phyloP scores from a whole-genome alignment of 495 filamentous ascomycete species.

The Chaetomium fimeti region DNA sequence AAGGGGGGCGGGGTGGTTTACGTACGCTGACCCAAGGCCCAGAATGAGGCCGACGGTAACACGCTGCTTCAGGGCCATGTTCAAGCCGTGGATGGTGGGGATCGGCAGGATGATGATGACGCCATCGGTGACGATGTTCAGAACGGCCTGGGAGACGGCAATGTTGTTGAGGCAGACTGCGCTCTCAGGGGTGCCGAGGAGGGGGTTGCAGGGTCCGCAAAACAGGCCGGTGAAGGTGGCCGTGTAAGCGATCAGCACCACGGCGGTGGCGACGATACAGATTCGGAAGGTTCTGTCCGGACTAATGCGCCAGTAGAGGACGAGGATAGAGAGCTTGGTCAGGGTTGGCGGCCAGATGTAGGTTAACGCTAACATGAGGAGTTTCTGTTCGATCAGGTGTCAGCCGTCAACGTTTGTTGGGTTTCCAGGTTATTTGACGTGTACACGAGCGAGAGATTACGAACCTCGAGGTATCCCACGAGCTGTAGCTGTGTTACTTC shows the following conservation, averaged over 20 bases:
- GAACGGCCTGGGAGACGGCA: constrained; percentile 37
- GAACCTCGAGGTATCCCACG: constrained; percentile 3
- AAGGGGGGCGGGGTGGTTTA: neutral
- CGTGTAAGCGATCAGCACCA: neutral
- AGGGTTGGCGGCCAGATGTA: constrained; percentile 13
- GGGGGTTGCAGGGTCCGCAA: constrained; percentile 5
- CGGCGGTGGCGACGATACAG: neutral
- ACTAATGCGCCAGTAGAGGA: constrained; percentile 12
- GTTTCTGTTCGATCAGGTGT: neutral
- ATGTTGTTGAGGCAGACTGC: constrained; percentile 26
- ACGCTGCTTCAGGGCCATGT: constrained; percentile 25
- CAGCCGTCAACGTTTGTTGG: neutral
- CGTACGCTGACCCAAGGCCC: constrained; percentile 28
- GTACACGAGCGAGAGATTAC: neutral
- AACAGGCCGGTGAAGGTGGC: constrained; percentile 1
- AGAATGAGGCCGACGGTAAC: constrained; percentile 23
- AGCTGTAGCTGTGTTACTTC: constrained; percentile 3
- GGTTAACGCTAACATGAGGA: neutral
- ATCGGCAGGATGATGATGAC: constrained; percentile 43
- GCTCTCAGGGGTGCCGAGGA: constrained; percentile 4
- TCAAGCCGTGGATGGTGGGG: constrained; percentile 38
- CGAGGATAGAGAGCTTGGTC: constrained; percentile 1
- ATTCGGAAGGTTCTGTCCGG: neutral
- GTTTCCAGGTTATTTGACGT: neutral
- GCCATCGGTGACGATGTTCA: constrained; percentile 45